These are phyloP conservation scores for Ephemerocybe angulata DNA, from an alignment of 768 basidiomycete genomes.

Conservation along the genomic window DNA sequence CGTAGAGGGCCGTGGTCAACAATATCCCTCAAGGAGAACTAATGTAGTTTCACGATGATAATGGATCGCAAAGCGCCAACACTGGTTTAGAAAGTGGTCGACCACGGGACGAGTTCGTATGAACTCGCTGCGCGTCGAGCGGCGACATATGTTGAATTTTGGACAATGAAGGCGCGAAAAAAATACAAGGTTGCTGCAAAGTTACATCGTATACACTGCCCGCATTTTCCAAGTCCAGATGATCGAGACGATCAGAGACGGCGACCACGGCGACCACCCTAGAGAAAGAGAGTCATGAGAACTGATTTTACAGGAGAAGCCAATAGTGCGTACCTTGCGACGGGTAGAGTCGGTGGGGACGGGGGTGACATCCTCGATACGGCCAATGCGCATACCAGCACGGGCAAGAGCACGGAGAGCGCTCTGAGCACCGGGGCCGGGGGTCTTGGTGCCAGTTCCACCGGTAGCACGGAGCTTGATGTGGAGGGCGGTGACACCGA, in stretches of 20 bases:
- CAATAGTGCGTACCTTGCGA: conserved; percentile 68
- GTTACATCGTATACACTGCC: conserved; percentile 16
- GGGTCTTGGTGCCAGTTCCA: conserved; percentile 98
- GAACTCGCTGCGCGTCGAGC: conserved; percentile 80
- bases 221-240: conserved; percentile 14
- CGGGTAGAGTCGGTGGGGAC: conserved; percentile 96
- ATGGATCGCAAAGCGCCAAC: conserved; percentile 5
- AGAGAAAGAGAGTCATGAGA: not conserved
- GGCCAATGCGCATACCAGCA: conserved; percentile 95
- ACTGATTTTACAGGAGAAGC: not conserved
- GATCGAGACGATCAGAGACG: conserved; percentile 62
- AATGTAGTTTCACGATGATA: not conserved
- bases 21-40: too few species aligned
- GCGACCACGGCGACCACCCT: conserved; percentile 99
- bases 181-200: conserved; percentile 13
- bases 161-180: conserved; percentile 19
- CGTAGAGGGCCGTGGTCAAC: too few species aligned
- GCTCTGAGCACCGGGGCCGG: conserved; percentile 97
- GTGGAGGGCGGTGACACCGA: conserved; percentile 97
- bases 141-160: conserved; percentile 63
- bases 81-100: conserved; percentile 34
- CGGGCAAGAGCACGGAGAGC: conserved; percentile 97
- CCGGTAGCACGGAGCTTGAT: conserved; percentile 98
- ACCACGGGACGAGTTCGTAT: conserved; percentile 73
- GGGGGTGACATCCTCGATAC: conserved; percentile 98